Conservation (phyloP, 805 yeast genomes). For the Zygosaccharomyces pseudorouxii region DNA sequence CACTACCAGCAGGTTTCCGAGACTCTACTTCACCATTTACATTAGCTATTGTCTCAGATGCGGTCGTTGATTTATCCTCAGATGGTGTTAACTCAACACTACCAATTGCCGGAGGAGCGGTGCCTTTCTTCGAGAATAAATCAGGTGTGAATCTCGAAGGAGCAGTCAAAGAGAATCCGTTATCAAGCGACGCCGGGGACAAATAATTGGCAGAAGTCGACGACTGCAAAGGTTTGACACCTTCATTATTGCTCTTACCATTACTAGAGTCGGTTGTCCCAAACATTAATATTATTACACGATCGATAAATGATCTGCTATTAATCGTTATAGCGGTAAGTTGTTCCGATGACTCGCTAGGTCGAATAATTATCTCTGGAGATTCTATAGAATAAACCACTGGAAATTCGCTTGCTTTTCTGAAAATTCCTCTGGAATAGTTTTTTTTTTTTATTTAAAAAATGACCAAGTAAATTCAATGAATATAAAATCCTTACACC, state of each 20-base stretch:
- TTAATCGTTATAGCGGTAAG: background rate
- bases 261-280: background rate
- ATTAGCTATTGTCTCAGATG: constrained; percentile 5
- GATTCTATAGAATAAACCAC: background rate
- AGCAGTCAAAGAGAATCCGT: constrained; percentile 15
- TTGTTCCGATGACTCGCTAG: constrained; percentile 2
- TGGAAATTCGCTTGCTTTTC: constrained; percentile 5
- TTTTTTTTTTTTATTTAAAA: constrained; percentile 7
- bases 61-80: constrained; percentile 12
- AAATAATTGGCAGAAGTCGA: constrained; percentile 17
- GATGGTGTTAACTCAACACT: constrained; percentile 4
- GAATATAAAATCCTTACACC: constrained; percentile 1
- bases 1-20: constrained; percentile 6
- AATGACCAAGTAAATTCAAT: background rate
- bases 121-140: constrained; percentile 6
- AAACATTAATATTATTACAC: background rate
- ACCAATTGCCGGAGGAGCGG: constrained; percentile 6
- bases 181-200: constrained; percentile 23
- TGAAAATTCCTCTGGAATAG: constrained; percentile 26
- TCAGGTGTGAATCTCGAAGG: constrained; percentile 7
- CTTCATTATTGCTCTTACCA: background rate
- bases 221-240: constrained; percentile 1
- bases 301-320: background rate
- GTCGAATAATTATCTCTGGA: background rate
- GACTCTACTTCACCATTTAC: background rate